A percentile compares a stretch with the other conserved stretches of the same genome.
Evolutionary conservation across 805 yeast genomes (phyloP).

Genomic region (Kluyveromyces nonfermentans): DNA sequence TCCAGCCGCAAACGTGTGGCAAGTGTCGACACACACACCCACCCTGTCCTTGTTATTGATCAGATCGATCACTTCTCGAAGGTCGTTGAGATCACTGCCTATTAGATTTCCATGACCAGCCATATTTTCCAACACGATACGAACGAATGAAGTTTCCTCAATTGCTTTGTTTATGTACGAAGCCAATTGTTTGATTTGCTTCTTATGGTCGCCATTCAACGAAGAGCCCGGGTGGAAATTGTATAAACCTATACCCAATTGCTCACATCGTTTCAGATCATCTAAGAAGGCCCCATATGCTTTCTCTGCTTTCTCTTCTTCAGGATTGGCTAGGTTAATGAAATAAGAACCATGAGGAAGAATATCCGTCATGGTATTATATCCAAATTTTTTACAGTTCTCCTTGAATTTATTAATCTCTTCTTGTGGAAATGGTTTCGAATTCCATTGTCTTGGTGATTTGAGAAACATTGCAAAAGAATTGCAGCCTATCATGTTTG

Average conservation of each 20-base stretch:
- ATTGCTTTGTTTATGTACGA: constrained; percentile 72
- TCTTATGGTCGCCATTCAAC: constrained; percentile 56
- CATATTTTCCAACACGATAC: constrained; percentile 91
- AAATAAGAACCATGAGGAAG: constrained; percentile 94
- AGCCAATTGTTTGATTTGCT: constrained; percentile 64
- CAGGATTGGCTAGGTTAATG: constrained; percentile 89
- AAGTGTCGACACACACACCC: constrained; percentile 96
- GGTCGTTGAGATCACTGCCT: constrained; percentile 72
- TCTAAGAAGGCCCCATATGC: constrained; percentile 74
- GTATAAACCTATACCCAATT: constrained; percentile 71
- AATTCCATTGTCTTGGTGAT: constrained; percentile 84
- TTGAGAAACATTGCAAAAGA: constrained; percentile 87
- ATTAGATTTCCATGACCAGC: constrained; percentile 93
- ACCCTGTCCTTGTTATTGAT: constrained; percentile 75
- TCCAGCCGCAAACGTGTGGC: constrained; percentile 96
- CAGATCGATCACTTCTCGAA: constrained; percentile 61
- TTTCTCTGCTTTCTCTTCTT: constrained; percentile 62
- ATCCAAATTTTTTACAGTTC: constrained; percentile 53
- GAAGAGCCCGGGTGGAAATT: constrained; percentile 94
- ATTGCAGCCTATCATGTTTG: constrained; percentile 47
- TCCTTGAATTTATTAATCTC: constrained; percentile 60
- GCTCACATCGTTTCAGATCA: constrained; percentile 81
- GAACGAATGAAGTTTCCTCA: constrained; percentile 63
- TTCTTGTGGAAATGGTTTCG: constrained; percentile 61
- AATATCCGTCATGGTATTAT: constrained; percentile 66